Evolutionary conservation across 1,284 basidiomycete species (phyloP).

Genomic region (Sphagnurus paluster): DNA sequence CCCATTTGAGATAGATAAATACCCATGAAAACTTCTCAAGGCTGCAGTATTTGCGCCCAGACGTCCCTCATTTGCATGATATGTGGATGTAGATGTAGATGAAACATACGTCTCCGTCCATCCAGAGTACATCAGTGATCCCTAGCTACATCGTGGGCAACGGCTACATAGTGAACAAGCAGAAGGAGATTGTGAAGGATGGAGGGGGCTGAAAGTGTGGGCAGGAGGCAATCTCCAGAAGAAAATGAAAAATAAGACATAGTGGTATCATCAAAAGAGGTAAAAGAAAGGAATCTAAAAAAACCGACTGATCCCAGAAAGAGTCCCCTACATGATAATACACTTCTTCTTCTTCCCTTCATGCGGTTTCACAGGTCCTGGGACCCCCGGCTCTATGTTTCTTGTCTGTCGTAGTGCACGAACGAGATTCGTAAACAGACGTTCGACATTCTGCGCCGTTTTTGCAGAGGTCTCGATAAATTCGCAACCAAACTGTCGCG

Average conservation of each 20-base stretch:
- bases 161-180: slow-evolving; percentile 21
- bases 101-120: slow-evolving; percentile 24
- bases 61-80: slow-evolving; percentile 16
- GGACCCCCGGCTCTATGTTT: slow-evolving; percentile 41
- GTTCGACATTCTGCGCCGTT: slow-evolving; percentile 93
- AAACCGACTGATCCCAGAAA: slow-evolving; percentile 57
- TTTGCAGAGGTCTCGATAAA: slow-evolving; percentile 98
- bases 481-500: slow-evolving; percentile 87
- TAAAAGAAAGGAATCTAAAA: slow-evolving; percentile 65
- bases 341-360: slow-evolving; percentile 58
- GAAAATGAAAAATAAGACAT: slow-evolving; percentile 37
- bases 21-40: slow-evolving; percentile 7
- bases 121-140: slow-evolving; percentile 32
- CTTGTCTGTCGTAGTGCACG: slow-evolving; percentile 80
- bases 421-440: slow-evolving; percentile 89
- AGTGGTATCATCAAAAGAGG: slow-evolving; percentile 76
- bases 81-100: slow-evolving; percentile 19
- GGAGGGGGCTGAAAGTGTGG: slow-evolving; percentile 19
- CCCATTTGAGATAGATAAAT: slow-evolving; percentile 1
- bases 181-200: slow-evolving; percentile 19
- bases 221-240: slow-evolving; percentile 22
- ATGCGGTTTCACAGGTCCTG: slow-evolving; percentile 35
- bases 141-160: slow-evolving; percentile 29
- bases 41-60: slow-evolving; percentile 2
- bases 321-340: slow-evolving; percentile 76